Conservation (phyloP, 2,329 filamentous ascomycete genomes). For the Fusarium miscanthi region DNA sequence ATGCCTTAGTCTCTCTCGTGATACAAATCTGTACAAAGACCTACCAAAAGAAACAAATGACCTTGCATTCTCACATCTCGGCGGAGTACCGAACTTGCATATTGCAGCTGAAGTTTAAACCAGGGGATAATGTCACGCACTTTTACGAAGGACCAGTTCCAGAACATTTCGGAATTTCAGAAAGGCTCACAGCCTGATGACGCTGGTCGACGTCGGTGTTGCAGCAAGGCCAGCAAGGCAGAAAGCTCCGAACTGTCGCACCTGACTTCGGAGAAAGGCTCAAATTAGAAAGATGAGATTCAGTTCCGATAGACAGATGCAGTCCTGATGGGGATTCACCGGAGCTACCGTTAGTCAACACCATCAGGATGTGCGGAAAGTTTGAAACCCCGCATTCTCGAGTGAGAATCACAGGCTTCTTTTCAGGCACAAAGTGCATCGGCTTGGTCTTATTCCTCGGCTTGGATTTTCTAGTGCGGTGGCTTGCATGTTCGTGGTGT, state of each 20-base stretch:
- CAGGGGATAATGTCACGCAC: constrained; percentile 4
- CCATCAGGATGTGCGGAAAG: constrained; percentile 20
- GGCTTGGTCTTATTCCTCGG: constrained; percentile 35
- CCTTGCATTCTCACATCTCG: constrained; percentile 13
- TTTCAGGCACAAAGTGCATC: background rate
- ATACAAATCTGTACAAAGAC: constrained; percentile 41
- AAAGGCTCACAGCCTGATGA: background rate
- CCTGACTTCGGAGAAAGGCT: constrained; percentile 22
- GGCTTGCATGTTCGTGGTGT: constrained; percentile 30
- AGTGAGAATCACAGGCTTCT: constrained; percentile 37
- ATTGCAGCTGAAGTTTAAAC: constrained; percentile 6
- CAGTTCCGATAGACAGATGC: constrained; percentile 17
- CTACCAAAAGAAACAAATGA: constrained; percentile 18
- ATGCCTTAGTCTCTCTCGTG: constrained; percentile 16
- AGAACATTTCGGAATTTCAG: background rate
- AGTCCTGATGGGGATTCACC: constrained; percentile 14
- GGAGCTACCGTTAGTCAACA: constrained; percentile 27
- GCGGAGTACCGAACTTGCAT: constrained; percentile 13
- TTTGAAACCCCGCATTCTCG: constrained; percentile 20
- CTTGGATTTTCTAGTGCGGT: constrained; percentile 18
- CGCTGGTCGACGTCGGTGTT: constrained; percentile 14
- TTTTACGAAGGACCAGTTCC: constrained; percentile 9
- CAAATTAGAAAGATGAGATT: constrained; percentile 16
- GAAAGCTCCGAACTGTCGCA: constrained; percentile 4
- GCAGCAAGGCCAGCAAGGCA: constrained; percentile 1